A percentile compares a stretch with the other conserved stretches of the same genome.
phyloP scores from a whole-genome alignment of 169 alveolate genomes.

The Cryptosporidium xiaoi region DNA sequence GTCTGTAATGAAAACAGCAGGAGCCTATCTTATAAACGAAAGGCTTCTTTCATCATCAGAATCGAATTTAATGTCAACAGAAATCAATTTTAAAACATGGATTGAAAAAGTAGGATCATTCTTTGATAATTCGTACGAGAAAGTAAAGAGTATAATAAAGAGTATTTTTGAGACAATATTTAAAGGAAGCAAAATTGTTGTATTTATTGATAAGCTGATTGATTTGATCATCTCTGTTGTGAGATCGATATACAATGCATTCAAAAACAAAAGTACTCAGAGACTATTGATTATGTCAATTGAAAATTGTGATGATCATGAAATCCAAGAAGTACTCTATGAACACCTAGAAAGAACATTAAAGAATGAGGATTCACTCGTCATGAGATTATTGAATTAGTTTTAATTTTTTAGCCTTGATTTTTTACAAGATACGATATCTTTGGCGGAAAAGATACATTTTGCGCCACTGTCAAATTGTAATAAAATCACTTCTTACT shows the following conservation, averaged over 20 bases:
- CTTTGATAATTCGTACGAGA: conserved; percentile 47
- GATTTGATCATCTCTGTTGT: conserved; percentile 46
- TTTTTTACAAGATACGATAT: conserved; percentile 23
- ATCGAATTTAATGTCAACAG: conserved; percentile 36
- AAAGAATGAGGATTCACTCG: conserved; percentile 2
- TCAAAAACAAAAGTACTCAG: conserved; percentile 47
- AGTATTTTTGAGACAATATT: conserved; percentile 23
- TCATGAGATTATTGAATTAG: conserved; percentile 23
- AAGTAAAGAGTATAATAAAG: conserved; percentile 30
- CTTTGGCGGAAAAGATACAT: neutral
- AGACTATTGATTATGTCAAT: conserved; percentile 43
- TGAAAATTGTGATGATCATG: conserved; percentile 32
- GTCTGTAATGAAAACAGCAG: conserved; percentile 3
- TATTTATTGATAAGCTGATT: conserved; percentile 36
- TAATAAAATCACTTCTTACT: too few species aligned
- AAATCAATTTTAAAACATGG: conserved; percentile 50
- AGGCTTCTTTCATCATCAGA: conserved; percentile 28
- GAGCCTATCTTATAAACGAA: neutral
- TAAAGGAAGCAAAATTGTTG: conserved; percentile 34
- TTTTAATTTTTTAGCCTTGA: conserved; percentile 4
- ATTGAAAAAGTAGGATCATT: conserved; percentile 45
- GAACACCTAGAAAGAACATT: conserved; percentile 28
- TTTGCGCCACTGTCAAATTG: neutral
- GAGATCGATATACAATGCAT: conserved; percentile 40
- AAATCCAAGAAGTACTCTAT: conserved; percentile 15